A percentile compares a stretch with the other conserved stretches of the same genome.
phyloP scores from a whole-genome alignment of 176 grass and related monocot species.

The Carex littledalei region DNA sequence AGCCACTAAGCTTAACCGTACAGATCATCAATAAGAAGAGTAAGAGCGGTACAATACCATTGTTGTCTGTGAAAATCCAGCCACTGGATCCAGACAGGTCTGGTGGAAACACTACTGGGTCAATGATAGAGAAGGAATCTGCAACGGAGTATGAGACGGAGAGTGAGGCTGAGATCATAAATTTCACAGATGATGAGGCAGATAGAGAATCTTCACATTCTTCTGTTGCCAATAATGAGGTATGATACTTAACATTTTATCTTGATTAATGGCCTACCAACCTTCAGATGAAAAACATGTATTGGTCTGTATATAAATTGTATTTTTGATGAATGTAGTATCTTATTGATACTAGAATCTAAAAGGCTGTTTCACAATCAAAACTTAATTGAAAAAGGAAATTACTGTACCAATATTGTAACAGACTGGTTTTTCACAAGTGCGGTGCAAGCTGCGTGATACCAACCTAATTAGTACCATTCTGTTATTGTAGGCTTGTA shows the following conservation, averaged over 20 bases:
- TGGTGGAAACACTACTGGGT: constrained; percentile 39
- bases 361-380: no score
- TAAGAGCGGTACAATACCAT: constrained; percentile 51
- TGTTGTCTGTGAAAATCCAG: constrained; percentile 72
- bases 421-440: neutral
- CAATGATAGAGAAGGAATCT: constrained; percentile 51
- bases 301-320: neutral
- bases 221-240: constrained; percentile 28
- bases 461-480: neutral
- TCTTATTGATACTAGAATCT: neutral
- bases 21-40: constrained; percentile 78
- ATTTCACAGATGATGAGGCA: constrained; percentile 82
- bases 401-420: neutral
- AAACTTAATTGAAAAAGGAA: no score
- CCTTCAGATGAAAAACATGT: no score
- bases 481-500: neutral
- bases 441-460: neutral
- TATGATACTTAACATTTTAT: neutral
- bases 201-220: constrained; percentile 40
- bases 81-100: constrained; percentile 46
- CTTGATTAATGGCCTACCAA: neutral
- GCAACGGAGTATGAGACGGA: constrained; percentile 60
- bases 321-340: neutral
- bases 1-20: constrained; percentile 46
- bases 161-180: constrained; percentile 72